Percentiles rank a stretch among this genome's conserved stretches.
These are phyloP conservation scores for Amanita pseudoporphyria DNA, from an alignment of 768 basidiomycete genomes.

Conservation along the genomic window DNA sequence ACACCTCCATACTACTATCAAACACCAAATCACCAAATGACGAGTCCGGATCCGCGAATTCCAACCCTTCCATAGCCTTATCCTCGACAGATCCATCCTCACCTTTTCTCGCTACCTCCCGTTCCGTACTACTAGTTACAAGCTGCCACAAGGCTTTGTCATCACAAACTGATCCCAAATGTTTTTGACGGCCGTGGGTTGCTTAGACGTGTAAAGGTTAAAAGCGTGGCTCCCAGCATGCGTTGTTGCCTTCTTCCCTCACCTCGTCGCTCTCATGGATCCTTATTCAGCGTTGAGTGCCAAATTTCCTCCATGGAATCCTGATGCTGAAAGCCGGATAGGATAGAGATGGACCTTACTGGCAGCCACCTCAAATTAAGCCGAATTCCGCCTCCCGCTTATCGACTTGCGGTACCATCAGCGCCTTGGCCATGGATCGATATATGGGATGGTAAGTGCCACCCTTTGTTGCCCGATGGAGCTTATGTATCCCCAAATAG, in stretches of 20 bases:
- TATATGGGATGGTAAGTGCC: conserved; percentile 24
- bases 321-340: neutral
- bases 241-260: neutral
- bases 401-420: conserved; percentile 37
- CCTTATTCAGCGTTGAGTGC: neutral
- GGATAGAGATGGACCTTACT: neutral
- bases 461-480: neutral
- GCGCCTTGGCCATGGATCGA: conserved; percentile 40
- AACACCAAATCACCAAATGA: conserved; percentile 20
- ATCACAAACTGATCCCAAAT: too few species aligned
- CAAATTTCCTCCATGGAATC: too few species aligned
- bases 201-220: too few species aligned
- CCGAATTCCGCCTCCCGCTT: conserved; percentile 25
- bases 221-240: neutral
- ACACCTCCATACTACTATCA: conserved; percentile 15
- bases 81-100: neutral
- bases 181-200: too few species aligned
- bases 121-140: neutral
- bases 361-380: neutral
- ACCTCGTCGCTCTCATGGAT: neutral
- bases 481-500: neutral
- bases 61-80: neutral
- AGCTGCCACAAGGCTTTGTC: too few species aligned
- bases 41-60: conserved; percentile 14
- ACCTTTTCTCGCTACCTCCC: neutral